phyloP scores from a whole-genome alignment of 2,329 filamentous ascomycete genomes.

The Pestalotiopsis sp. region DNA sequence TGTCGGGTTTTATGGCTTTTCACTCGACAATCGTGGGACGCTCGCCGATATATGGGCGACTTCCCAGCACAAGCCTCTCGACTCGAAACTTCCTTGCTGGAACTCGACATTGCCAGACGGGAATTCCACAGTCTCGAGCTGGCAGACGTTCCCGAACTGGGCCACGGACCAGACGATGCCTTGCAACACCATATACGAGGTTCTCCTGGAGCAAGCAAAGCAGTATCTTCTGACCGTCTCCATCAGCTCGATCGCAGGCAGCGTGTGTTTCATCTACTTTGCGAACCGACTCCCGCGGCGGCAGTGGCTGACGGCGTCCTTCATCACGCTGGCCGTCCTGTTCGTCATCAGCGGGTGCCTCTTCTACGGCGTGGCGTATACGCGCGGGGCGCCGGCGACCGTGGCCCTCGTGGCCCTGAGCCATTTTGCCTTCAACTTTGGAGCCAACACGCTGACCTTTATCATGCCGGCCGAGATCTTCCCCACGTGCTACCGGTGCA shows the following conservation, averaged over 20 bases:
- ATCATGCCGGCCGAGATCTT: conserved; percentile 66
- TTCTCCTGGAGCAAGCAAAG: conserved; percentile 51
- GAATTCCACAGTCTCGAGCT: conserved; percentile 42
- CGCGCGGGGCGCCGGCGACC: conserved; percentile 38
- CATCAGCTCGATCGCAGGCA: conserved; percentile 50
- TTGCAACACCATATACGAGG: conserved; percentile 53
- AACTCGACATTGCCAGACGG: conserved; percentile 43
- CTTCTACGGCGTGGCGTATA: conserved; percentile 48
- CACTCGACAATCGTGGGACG: conserved; percentile 45
- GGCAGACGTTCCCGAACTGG: conserved; percentile 46
- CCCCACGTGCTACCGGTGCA: conserved; percentile 62
- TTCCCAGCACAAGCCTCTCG: conserved; percentile 30
- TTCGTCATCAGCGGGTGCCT: conserved; percentile 51
- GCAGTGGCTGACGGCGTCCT: conserved; percentile 50
- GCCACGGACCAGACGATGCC: conserved; percentile 48
- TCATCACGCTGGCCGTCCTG: conserved; percentile 44
- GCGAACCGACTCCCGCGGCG: conserved; percentile 49
- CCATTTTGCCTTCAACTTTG: conserved; percentile 57
- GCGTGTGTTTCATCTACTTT: conserved; percentile 47
- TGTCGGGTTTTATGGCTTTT: conserved; percentile 58
- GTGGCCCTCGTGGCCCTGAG: conserved; percentile 52
- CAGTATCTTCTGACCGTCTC: conserved; percentile 54
- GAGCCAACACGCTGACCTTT: conserved; percentile 63
- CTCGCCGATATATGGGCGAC: conserved; percentile 45
- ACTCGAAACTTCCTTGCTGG: conserved; percentile 45